These are phyloP conservation scores for Parsonsia alboflavescens DNA, from an alignment of 257 asterid species.

Conservation along the genomic window DNA sequence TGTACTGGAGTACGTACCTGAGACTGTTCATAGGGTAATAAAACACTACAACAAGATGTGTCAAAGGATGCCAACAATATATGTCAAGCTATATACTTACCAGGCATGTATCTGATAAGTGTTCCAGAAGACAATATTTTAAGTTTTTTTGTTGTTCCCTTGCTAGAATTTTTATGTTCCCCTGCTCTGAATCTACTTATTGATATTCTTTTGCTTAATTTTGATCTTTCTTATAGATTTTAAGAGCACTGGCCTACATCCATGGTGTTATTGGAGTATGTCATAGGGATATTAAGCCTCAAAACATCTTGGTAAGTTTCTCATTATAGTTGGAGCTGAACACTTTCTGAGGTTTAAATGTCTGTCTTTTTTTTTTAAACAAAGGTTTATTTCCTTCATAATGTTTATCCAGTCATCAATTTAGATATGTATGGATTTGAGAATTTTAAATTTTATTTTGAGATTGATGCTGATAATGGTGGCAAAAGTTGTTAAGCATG, in stretches of 20 bases:
- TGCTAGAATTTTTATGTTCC: not conserved
- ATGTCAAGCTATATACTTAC: slow-evolving; percentile 72
- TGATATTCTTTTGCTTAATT: slow-evolving; percentile 3
- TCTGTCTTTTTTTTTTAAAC: not conserved
- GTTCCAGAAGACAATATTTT: not conserved
- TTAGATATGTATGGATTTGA: not conserved
- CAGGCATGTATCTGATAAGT: slow-evolving; percentile 37
- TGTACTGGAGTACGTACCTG: slow-evolving; percentile 84
- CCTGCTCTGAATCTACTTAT: not conserved
- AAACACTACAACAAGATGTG: slow-evolving; percentile 77
- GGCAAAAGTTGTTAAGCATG: not conserved
- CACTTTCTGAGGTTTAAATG: not conserved
- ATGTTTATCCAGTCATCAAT: not conserved
- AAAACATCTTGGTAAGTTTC: slow-evolving; percentile 60
- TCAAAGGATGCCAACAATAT: slow-evolving; percentile 79
- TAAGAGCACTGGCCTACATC: slow-evolving; percentile 65
- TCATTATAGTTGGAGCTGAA: no score
- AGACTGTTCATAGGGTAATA: slow-evolving; percentile 73
- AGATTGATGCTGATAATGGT: not conserved
- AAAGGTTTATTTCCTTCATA: not conserved
- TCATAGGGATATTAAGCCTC: slow-evolving; percentile 89
- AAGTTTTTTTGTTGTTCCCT: not conserved
- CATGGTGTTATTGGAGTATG: slow-evolving; percentile 83
- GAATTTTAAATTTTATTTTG: not conserved
- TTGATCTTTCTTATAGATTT: slow-evolving; percentile 39